Evolutionary conservation across 2,329 filamentous ascomycete genomes (phyloP), one percentile per base, ranked within the genome.

Genomic region (Talaromyces piceae): DNA sequence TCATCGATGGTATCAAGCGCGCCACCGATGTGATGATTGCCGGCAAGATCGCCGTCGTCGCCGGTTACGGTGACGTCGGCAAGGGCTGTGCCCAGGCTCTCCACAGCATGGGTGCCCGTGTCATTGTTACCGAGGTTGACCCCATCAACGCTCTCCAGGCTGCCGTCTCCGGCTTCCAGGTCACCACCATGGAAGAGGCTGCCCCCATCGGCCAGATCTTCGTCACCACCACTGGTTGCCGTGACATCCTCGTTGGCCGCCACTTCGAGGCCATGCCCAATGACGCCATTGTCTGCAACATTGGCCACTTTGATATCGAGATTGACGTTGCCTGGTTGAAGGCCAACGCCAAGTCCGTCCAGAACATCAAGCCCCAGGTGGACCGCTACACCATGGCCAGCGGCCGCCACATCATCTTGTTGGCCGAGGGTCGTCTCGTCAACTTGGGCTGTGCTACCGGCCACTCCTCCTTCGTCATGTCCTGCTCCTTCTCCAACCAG

Each of bases 401-500:
- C 77, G 93, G 93, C 77, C 86, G 88, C 67, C 86, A 97, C 83
- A 91, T 98, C 81, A 95, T 98, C 77, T 90, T 98, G 67, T 84
- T 98, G 59, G 93, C 93, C 58, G 93, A 97, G 81, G 93, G 93
- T 64, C 91, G 93, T 80, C 87, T 98, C 60, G 93, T 98, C 79
- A 98, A 98, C 86, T 82, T 98, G 65, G 93, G 93, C 75, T 98
- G 93, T 77, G 93, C 93, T 71, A 98, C 93, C 59, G 93, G 93
- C 63, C 93, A 98, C 87, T 95, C 91, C 63, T 97, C 91, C 49
- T 98, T 98, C 76, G 93, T 98, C 81, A 97, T 98, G 93, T 96
- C 91, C 66, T 98, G 93, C 87, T 97, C 91, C 59, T 98, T 98
- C 87, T 95, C 91, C 83, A 98, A 98, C 87, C 93, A 98, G 83